Conservation (phyloP, 192 early-diverging fungal genomes). For the Martensiomyces pterosporus region DNA sequence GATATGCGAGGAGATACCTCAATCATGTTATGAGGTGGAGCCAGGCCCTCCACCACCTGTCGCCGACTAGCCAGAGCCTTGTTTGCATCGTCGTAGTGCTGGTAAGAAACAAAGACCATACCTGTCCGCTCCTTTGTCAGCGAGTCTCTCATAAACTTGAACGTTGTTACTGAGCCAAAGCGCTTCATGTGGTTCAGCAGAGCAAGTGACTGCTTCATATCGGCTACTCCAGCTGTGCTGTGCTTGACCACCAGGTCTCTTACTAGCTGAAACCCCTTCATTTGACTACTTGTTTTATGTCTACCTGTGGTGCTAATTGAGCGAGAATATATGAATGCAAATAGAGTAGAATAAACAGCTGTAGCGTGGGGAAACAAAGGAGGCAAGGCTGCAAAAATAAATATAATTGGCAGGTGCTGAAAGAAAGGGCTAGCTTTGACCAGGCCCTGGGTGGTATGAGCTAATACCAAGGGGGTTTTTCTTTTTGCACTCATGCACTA, state of each 20-base stretch:
- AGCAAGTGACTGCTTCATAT: conserved; percentile 14
- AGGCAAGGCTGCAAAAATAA: too few relatives aligned
- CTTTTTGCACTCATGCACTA: too few relatives aligned
- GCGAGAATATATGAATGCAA: neutral
- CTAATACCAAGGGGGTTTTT: too few relatives aligned
- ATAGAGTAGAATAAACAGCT: neutral
- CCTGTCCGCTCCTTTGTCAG: conserved; percentile 33
- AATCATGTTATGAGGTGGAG: conserved; percentile 17
- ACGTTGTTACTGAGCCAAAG: conserved; percentile 28
- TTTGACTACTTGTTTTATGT: too few relatives aligned
- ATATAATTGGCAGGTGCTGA: too few relatives aligned
- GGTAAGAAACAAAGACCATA: conserved; percentile 25
- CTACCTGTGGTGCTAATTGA: neutral
- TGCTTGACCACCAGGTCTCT: conserved; percentile 17
- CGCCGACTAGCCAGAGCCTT: conserved; percentile 4
- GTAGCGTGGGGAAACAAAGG: too few relatives aligned
- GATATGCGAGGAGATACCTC: conserved; percentile 6
- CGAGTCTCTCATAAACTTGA: conserved; percentile 30
- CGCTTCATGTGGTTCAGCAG: conserved; percentile 34
- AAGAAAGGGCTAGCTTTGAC: too few relatives aligned
- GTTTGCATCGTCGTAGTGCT: conserved; percentile 21
- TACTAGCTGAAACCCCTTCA: conserved; percentile 2
- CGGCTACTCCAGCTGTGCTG: conserved; percentile 16
- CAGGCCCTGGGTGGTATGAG: too few relatives aligned
- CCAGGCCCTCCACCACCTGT: conserved; percentile 21